phyloP scores from a whole-genome alignment of 352 stramenopile genomes.

The Saprolegnia diclina region DNA sequence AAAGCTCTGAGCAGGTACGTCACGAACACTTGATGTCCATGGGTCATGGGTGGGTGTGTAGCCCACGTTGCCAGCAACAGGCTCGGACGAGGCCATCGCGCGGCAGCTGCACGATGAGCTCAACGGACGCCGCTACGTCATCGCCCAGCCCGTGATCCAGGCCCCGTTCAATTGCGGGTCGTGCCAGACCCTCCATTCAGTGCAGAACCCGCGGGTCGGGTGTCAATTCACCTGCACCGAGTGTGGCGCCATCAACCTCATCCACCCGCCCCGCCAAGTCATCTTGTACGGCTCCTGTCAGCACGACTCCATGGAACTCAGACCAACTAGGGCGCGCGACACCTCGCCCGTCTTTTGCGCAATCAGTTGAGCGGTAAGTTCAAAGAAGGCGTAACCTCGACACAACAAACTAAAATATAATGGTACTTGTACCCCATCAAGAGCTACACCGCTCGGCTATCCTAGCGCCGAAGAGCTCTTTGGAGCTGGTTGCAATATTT shows the following conservation, averaged over 20 bases:
- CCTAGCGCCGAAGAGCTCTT: neutral
- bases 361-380: neutral
- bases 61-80: neutral
- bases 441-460: neutral
- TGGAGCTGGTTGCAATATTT: neutral
- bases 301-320: neutral
- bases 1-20: too few species aligned
- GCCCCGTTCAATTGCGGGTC: constrained; percentile 13
- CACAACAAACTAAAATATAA: neutral
- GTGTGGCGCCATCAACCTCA: neutral
- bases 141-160: constrained; percentile 2
- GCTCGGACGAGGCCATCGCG: constrained; percentile 1
- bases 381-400: too few species aligned
- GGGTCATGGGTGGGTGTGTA: too few species aligned
- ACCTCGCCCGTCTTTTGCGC: neutral
- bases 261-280: neutral
- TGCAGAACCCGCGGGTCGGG: neutral
- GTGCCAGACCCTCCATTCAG: neutral
- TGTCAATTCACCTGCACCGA: constrained; percentile 5
- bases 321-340: neutral
- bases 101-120: neutral
- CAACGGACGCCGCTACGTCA: neutral
- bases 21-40: too few species aligned
- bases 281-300: neutral
- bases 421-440: neutral